Evolutionary conservation across 805 yeast species (phyloP).

Genomic region (Scheffersomyces lignosus): DNA sequence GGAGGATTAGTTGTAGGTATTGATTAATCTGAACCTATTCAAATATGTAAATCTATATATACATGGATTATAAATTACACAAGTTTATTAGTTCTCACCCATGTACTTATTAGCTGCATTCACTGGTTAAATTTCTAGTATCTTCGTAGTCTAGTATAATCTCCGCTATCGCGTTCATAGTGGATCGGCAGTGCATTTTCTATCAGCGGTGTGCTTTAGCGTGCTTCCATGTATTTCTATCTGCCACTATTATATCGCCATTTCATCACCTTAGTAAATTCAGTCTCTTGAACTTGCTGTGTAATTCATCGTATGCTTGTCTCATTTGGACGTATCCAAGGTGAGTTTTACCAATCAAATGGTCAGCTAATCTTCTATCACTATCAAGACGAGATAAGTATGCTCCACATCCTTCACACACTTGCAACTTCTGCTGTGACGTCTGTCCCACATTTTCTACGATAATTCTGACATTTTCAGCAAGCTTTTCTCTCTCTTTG

Average conservation of each 20-base stretch:
- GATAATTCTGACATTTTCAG: slow-evolving; percentile 56
- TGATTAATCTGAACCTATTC: not conserved
- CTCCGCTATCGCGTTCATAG: too few relatives aligned
- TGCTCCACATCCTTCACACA: slow-evolving; percentile 88
- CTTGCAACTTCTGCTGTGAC: slow-evolving; percentile 88
- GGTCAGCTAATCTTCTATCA: slow-evolving; percentile 86
- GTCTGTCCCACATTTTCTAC: slow-evolving; percentile 78
- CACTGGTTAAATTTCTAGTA: too few relatives aligned
- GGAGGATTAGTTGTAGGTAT: too few relatives aligned
- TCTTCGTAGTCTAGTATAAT: too few relatives aligned
- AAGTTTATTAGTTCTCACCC: too few relatives aligned
- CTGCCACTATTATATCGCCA: too few relatives aligned
- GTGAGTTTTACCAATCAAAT: slow-evolving; percentile 85
- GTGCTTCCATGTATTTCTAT: too few relatives aligned
- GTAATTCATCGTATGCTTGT: slow-evolving; percentile 46
- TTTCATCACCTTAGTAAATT: too few relatives aligned
- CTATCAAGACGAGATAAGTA: slow-evolving; percentile 82
- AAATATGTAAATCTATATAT: not conserved
- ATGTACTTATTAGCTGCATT: too few relatives aligned
- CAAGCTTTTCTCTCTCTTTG: slow-evolving; percentile 50
- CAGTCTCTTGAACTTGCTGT: slow-evolving; percentile 10
- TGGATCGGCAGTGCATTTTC: too few relatives aligned
- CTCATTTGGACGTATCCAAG: slow-evolving; percentile 79
- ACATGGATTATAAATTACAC: too few relatives aligned
- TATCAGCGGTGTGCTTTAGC: too few relatives aligned